Base-by-base conservation (phyloP, 208 protist genomes). In the Leishmania major region DNA sequence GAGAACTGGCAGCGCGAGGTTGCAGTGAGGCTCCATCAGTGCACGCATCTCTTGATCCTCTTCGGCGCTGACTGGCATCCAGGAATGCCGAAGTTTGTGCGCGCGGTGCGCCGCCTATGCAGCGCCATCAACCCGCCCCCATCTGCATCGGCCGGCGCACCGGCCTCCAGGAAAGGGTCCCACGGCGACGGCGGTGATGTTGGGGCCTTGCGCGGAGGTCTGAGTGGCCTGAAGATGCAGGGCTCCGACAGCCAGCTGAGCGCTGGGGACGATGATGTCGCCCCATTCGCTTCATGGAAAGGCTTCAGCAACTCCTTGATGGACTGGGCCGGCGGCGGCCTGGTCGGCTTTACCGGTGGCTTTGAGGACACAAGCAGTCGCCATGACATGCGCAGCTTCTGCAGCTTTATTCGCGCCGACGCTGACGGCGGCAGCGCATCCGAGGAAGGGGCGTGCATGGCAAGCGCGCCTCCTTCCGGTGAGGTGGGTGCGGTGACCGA, bases 41-140 rank as follows among this genome's bases (percentile, higher is more conserved):
- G 77, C 15, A 90, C 86, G 4, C 85, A 93, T 72, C 77, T 94
- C 15, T 43, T 90, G 35, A 60, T 94, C 45, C 86, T 89, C 76
- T 96, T 96, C 83, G 90, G 91, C 22, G 86, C 83, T 10, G 85
- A 82, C 25, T 96, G 93, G 93, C 87, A 96, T 77, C 91, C 93
- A 0, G 84, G 85, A 5, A 88, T 88, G 70, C 1, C 71, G n/a
- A 81, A 57, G 53, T 85, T 86, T 57, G 73, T 93, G 59, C 81
- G 85, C 11, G 62, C 77, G 10, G 79, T 96, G 78, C 75, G 78
- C 7, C 77, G 79, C 19, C 79, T 95, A 25, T 82, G 73, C 64
- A 64, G 74, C 22, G 51, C 69, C 40, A 51, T 89, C 25, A 90
- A 91, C 79, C 80, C 3, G 0, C 37, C 73, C 22, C 49, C 55